A percentile compares a stretch with the other conserved stretches of the same genome.
These are phyloP conservation scores for Stagonosporopsis cucurbitacearum DNA, from an alignment of 2,329 filamentous ascomycete genomes.

Conservation along the genomic window DNA sequence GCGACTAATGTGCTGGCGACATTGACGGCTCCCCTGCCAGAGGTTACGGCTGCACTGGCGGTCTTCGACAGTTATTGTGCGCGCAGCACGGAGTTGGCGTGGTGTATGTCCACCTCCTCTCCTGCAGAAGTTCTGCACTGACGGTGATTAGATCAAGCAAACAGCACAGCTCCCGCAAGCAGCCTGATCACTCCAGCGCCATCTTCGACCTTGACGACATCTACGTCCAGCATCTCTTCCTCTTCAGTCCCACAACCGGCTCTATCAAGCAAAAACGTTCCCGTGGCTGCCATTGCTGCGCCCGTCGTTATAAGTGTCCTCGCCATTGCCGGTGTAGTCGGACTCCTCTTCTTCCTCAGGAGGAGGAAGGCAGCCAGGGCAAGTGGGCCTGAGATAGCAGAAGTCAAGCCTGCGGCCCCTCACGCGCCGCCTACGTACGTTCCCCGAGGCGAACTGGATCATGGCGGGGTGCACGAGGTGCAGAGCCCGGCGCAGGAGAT, in stretches of 20 bases:
- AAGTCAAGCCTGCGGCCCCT: background rate
- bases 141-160: background rate
- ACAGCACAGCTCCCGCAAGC: background rate
- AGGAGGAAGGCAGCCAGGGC: background rate
- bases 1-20: background rate
- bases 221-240: background rate
- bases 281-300: conserved; percentile 15
- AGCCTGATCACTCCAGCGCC: background rate
- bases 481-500: conserved; percentile 5
- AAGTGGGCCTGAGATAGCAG: background rate
- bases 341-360: conserved; percentile 10
- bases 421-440: background rate
- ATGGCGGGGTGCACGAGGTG: background rate
- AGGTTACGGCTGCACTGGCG: background rate
- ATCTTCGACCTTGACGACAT: background rate
- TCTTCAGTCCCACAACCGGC: background rate
- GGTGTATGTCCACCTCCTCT: conserved; percentile 4
- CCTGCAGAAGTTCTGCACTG: background rate
- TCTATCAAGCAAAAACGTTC: background rate
- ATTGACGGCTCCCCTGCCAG: background rate
- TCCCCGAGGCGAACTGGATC: background rate
- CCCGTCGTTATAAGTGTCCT: conserved; percentile 9
- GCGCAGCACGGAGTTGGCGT: conserved; percentile 6
- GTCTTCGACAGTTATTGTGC: conserved; percentile 9
- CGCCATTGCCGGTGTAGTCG: conserved; percentile 3